Evolutionary conservation across 306 rosid genomes (phyloP), one percentile per base, ranked within the genome.

Genomic region (Fagus crenata): DNA sequence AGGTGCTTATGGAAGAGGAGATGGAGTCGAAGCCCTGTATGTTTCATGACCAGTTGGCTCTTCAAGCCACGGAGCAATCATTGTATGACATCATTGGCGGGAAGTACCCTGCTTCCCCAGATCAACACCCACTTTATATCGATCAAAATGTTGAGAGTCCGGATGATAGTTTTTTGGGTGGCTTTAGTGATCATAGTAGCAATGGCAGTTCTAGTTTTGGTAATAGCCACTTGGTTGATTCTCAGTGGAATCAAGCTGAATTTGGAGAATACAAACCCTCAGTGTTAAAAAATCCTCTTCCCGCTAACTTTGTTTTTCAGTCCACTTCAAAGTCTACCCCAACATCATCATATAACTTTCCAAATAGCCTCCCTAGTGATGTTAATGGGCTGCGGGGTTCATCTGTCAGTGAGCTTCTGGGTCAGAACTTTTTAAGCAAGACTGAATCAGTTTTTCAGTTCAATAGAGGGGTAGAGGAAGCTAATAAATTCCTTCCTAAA

Each of bases 1-100:
- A 92, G 75, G 78, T 88, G 77, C 90, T 92, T 1, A 84, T 88
- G 90, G 89, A 92, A 53, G 97, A 89, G 67, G 87, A 88, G 51
- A 79, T 88, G 17, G 91, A 89, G 37, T 69, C 79, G n/a, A 86
- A 77, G 18, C 90, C 90, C 0, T 77, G 67, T 4, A 82, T 88
- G 85, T 85, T 86, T 40, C 82, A 79, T 58, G 89, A 88, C 74
- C 84, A 90, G 72, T 61, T 81, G 68, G 85, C 87, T 42, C 90
- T 88, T 60, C 88, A 82, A 74, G 75, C 89, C 8, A 56, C 88
- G 18, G 95, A 88, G 85, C 81, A 83, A 80, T 88, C 93, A 17
- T 72, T 92, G 1, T 87, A 73, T 73, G 86, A 89, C 11, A 81
- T 74, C 67, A 75, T 92, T 46, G 78, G 82, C 5, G 85, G 80